Evolutionary conservation across 1,284 basidiomycete genomes (phyloP), one percentile per base, ranked within the genome.

Genomic region (Puccinia hordei): DNA sequence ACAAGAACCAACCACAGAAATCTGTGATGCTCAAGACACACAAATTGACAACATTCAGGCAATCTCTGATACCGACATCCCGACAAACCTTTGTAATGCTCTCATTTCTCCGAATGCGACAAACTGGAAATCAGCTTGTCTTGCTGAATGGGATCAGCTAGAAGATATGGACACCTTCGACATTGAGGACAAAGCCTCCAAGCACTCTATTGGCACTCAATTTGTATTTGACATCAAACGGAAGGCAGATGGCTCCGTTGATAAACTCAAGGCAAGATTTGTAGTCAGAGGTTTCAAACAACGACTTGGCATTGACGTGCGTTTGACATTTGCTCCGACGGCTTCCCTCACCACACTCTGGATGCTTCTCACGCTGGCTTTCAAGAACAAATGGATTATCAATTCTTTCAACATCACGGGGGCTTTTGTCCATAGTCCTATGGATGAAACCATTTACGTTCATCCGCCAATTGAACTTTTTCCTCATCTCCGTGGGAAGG

Each of bases 201-300:
- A 55, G 19, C 17, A 55, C 53, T 27, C 53, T 27, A 55, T 55
- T 8, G 19, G 22, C 24, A 27, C 53, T n/a, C 5, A 19, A 19
- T 55, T 22, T 22, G 53, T 55, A 6, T 55, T 55, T 55, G 53
- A 22, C 8, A 4, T 55, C 19, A 55, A 55, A 55, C 17, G 53
- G 4, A 19, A 55, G 4, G 5, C 24, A 4, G 17, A 55, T 19
- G 24, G 24, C 6, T 6, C 5, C 5, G 17, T 55, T 55, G 53
- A 55, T 5, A 35, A 61, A 35, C 33, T 17, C 3, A 72, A 72
- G 27, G 69, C 69, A 2, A 6, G 69, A 5, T 53, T 49, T 24
- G 69, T 72, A 19, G 49, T 51, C 13, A 4, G 69, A 5, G 69
- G 69, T 27, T 53, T 61, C 57, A 27, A 61, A 61, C 38, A 72